Conservation (phyloP, 2,329 filamentous ascomycete genomes). For the Atkinsonella hypoxylon region DNA sequence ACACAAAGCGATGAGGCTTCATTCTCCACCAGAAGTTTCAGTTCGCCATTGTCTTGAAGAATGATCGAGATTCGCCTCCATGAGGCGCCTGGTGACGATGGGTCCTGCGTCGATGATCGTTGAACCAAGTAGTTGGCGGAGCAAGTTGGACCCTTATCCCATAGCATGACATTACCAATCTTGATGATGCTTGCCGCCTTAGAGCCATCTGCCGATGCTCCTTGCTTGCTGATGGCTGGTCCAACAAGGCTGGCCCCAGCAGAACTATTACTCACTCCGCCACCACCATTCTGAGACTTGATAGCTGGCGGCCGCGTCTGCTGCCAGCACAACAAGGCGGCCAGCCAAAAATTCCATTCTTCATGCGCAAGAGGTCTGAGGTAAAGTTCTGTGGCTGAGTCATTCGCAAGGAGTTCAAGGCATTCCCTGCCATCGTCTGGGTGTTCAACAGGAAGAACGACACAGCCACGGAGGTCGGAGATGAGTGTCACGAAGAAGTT, state of each 20-base stretch:
- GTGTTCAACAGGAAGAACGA: conserved; percentile 45
- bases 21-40: conserved; percentile 80
- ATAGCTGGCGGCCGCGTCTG: conserved; percentile 52
- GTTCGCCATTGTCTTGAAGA: conserved; percentile 85
- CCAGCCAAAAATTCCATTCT: conserved; percentile 70
- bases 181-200: conserved; percentile 69
- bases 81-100: conserved; percentile 41
- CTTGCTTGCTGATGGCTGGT: conserved; percentile 31
- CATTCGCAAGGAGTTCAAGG: conserved; percentile 42
- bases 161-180: conserved; percentile 79
- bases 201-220: conserved; percentile 19
- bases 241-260: conserved; percentile 20
- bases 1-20: conserved; percentile 70
- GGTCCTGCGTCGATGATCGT: conserved; percentile 44
- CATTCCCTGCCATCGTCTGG: conserved; percentile 33
- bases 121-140: conserved; percentile 45
- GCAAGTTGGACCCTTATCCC: conserved; percentile 62
- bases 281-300: conserved; percentile 37
- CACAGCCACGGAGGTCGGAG: conserved; percentile 63
- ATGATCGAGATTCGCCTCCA: conserved; percentile 91
- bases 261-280: conserved; percentile 16
- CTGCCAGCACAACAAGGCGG: conserved; percentile 71
- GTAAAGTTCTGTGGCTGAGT: conserved; percentile 45
- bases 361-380: conserved; percentile 51
- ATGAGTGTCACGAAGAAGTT: conserved; percentile 55